Percentiles rank a stretch among this genome's conserved stretches.
Evolutionary conservation across 345 rosid species (phyloP).

Genomic region (Populus davidiana): DNA sequence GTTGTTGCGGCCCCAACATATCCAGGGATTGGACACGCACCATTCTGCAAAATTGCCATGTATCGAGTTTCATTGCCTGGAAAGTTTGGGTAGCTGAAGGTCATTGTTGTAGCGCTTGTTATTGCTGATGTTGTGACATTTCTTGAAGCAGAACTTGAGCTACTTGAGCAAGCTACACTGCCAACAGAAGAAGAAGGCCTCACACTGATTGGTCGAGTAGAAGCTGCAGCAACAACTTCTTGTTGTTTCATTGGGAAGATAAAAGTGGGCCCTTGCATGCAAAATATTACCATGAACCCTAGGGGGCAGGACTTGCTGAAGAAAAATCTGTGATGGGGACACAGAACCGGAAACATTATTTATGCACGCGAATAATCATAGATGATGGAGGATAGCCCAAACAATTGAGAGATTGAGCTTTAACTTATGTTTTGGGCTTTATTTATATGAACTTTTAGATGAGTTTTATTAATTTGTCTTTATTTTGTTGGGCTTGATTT

Average conservation of each 20-base stretch:
- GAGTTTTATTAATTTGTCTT: too few species aligned
- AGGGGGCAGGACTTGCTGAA: slow-evolving; percentile 78
- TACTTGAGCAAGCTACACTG: slow-evolving; percentile 35
- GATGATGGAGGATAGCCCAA: too few species aligned
- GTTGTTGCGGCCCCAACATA: too few species aligned
- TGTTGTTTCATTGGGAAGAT: slow-evolving; percentile 84
- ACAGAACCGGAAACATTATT: too few species aligned
- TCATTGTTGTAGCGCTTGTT: slow-evolving; percentile 63
- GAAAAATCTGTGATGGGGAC: slow-evolving; percentile 43
- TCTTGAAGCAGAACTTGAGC: slow-evolving; percentile 43
- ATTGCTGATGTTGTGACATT: slow-evolving; percentile 52
- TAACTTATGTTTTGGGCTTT: too few species aligned
- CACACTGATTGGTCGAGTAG: slow-evolving; percentile 59
- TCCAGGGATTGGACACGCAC: too few species aligned
- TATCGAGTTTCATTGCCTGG: slow-evolving; percentile 83
- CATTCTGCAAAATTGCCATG: slow-evolving; percentile 84
- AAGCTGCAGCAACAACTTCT: slow-evolving; percentile 58
- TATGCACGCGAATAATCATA: too few species aligned
- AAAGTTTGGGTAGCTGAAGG: slow-evolving; percentile 76
- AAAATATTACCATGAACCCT: slow-evolving; percentile 68
- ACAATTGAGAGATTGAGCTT: too few species aligned
- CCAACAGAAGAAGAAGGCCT: slow-evolving; percentile 52
- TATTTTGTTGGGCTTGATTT: too few species aligned
- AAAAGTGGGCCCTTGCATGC: slow-evolving; percentile 84
- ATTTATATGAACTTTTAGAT: too few species aligned